These are phyloP conservation scores for Tylopilus orsonianus DNA, from an alignment of 1,284 basidiomycete genomes.

Conservation along the genomic window DNA sequence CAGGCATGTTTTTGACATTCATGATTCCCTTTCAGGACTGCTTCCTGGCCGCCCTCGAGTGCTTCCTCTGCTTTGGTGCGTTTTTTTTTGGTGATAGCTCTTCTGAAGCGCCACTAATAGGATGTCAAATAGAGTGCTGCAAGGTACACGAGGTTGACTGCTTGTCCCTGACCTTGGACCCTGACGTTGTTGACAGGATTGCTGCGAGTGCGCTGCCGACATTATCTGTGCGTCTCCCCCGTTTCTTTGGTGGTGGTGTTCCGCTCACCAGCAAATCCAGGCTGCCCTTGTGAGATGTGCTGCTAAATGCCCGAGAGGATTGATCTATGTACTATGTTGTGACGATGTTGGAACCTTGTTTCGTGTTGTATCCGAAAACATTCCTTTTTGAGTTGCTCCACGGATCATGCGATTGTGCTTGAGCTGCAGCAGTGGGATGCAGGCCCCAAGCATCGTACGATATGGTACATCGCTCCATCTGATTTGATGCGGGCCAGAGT, in stretches of 20 bases:
- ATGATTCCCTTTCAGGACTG: constrained; percentile 42
- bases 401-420: not conserved
- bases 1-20: not conserved
- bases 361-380: constrained; percentile 15
- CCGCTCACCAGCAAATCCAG: constrained; percentile 16
- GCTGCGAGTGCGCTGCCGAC: constrained; percentile 32
- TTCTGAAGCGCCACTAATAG: constrained; percentile 2
- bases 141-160: constrained; percentile 23
- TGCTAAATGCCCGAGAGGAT: constrained; percentile 17
- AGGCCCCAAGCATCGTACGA: too few relatives aligned
- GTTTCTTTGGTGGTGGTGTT: not conserved
- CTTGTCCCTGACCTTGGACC: too few relatives aligned
- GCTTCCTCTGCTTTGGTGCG: constrained; percentile 56
- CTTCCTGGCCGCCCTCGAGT: constrained; percentile 45
- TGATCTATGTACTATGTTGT: constrained; percentile 5
- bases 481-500: too few relatives aligned
- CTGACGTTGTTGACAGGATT: constrained; percentile 22
- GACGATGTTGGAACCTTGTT: constrained; percentile 5
- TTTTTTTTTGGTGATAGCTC: constrained; percentile 6
- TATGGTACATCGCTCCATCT: too few relatives aligned
- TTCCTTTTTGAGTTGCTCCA: not conserved
- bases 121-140: constrained; percentile 29
- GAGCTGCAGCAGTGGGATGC: too few relatives aligned
- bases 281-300: constrained; percentile 36
- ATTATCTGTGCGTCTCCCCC: constrained; percentile 28